Evolutionary conservation across 2,329 filamentous ascomycete species (phyloP), one percentile per base, ranked within the genome.

Genomic region (Fusarium aywerte): DNA sequence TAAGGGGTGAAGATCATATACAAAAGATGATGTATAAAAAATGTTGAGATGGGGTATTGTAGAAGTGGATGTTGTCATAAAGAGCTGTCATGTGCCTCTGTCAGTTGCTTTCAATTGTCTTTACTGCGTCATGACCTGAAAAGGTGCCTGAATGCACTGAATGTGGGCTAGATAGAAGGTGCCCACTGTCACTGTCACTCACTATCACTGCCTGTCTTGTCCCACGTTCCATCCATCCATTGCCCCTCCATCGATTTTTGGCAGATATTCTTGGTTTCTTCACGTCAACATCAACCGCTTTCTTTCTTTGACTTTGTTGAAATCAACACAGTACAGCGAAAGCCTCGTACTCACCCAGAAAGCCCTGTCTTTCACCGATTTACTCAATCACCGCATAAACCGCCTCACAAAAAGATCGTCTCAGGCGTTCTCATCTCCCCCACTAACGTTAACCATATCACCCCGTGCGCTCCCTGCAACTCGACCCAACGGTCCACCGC

Each of bases 401-500:
- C 38, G 35, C 23, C 44, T 25, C 27, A 31, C 38, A 55, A 40
- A 47, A 32, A 54, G 40, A 60, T 45, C 47, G 23, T 61, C 57
- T 62, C 38, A 45, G 50, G 36, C 33, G 56, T 29, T 58, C 54
- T 47, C 57, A 53, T 58, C 69, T 72, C 67, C 65, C 70, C 67
- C 70, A 69, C 58, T 69, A 56, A 61, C 59, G 65, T 58, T 70
- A 58, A 67, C 58, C 32, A 52, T 45, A 29, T 47, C 21, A 65
- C 59, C 65, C 65, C 40, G 53, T 69, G 48, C 52, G 38, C 61
- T 69, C 65, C 68, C 71, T 74, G 72, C 72, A 74, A 73, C 64
- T 63, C 71, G 62, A 74, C 72, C 72, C 70, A 74, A 74, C 68
- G 71, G 56, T 72, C 72, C 72, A 73, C 71, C 69, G 68, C 71